A percentile compares a stretch with the other conserved stretches of the same genome.
Conservation (phyloP, 139 green algal genomes). For the Chlamydomonas sp. region DNA sequence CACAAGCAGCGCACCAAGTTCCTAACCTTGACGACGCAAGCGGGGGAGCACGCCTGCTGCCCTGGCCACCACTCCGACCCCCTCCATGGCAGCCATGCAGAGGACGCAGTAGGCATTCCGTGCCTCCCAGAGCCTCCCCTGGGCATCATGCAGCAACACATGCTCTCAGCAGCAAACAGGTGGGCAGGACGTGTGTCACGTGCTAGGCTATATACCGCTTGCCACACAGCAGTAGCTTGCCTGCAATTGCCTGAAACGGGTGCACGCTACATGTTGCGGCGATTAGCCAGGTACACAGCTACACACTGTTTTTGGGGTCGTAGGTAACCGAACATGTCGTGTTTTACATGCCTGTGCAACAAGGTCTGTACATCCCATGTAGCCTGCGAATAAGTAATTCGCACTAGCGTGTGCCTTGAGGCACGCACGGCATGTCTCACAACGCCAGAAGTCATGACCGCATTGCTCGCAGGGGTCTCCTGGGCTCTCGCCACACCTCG, state of each 20-base stretch:
- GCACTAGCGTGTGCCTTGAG: neutral
- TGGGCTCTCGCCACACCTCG: conserved; percentile 8
- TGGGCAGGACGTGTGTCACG: neutral
- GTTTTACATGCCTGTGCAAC: neutral
- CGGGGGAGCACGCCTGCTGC: neutral
- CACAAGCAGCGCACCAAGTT: conserved; percentile 43
- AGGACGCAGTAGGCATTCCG: neutral
- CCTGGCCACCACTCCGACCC: neutral
- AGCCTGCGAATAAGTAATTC: neutral
- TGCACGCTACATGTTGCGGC: too few species aligned
- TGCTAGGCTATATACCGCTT: too few species aligned
- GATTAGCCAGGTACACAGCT: too few species aligned
- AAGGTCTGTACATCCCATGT: neutral
- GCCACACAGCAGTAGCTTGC: too few species aligned
- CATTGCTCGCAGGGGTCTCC: neutral
- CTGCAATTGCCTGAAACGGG: too few species aligned
- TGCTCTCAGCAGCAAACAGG: neutral
- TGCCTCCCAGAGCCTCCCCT: conserved; percentile 16
- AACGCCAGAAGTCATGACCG: neutral
- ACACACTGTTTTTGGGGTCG: too few species aligned
- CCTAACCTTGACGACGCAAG: neutral
- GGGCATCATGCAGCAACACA: neutral
- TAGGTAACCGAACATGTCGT: too few species aligned
- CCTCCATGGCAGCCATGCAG: neutral
- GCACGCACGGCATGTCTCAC: neutral